Evolutionary conservation across 2,329 filamentous ascomycete genomes (phyloP).

Genomic region (Alternaria atra): DNA sequence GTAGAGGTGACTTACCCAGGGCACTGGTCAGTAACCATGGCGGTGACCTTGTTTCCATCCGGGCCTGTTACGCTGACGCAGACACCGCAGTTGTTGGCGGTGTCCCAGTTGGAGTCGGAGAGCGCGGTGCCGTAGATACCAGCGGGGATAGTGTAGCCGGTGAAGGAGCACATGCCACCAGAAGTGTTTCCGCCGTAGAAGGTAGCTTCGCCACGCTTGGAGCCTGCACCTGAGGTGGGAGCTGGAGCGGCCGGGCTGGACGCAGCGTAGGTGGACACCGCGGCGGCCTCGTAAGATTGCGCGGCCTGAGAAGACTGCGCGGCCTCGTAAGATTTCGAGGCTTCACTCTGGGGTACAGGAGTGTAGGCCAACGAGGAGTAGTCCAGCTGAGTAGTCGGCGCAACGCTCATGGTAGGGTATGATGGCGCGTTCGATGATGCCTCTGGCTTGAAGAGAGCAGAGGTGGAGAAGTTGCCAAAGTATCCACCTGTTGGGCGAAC

Average conservation of each 20-base stretch:
- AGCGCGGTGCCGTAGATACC: constrained; percentile 69
- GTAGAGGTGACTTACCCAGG: constrained; percentile 43
- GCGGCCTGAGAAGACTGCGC: background rate
- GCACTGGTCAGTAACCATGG: constrained; percentile 71
- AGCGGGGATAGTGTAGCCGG: constrained; percentile 68
- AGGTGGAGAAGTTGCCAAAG: constrained; percentile 22
- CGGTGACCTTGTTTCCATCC: constrained; percentile 66
- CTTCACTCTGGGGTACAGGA: constrained; percentile 5
- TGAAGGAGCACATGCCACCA: constrained; percentile 71
- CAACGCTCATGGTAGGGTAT: constrained; percentile 16
- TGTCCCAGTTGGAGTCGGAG: constrained; percentile 66
- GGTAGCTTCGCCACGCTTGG: constrained; percentile 44
- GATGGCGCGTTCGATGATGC: background rate
- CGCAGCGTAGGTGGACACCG: constrained; percentile 7
- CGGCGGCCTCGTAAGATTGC: background rate
- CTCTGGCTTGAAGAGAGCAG: constrained; percentile 7
- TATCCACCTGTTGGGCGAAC: constrained; percentile 17
- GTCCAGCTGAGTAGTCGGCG: background rate
- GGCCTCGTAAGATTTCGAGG: background rate
- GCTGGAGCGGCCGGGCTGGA: background rate
- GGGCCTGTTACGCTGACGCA: constrained; percentile 69
- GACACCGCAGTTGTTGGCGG: constrained; percentile 65
- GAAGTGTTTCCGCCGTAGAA: constrained; percentile 54
- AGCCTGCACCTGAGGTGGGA: constrained; percentile 13
- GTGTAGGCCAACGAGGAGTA: background rate